Evolutionary conservation across 2,329 filamentous ascomycete genomes (phyloP).

Genomic region (Aspergillus oerlinghausenensis): DNA sequence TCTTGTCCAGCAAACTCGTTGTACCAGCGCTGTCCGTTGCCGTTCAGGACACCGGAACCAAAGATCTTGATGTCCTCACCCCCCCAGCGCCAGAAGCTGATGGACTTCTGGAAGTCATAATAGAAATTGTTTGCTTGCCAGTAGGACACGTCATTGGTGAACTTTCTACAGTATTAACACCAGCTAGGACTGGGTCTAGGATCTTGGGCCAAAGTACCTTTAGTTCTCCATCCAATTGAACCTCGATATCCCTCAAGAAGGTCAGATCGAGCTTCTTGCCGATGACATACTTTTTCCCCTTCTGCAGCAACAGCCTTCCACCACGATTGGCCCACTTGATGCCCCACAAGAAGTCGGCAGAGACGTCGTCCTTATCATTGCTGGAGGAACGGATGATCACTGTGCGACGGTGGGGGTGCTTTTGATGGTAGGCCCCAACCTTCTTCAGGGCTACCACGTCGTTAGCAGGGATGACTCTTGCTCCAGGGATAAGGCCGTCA

Average conservation of each 20-base stretch:
- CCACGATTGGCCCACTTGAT: slow-evolving; percentile 54
- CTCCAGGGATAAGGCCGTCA: slow-evolving; percentile 18
- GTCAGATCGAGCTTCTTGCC: slow-evolving; percentile 55
- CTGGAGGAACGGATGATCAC: slow-evolving; percentile 51
- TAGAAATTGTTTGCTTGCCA: slow-evolving; percentile 50
- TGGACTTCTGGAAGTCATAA: slow-evolving; percentile 50
- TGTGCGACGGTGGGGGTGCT: slow-evolving; percentile 36
- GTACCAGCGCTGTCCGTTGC: slow-evolving; percentile 51
- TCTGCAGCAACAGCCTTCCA: slow-evolving; percentile 52
- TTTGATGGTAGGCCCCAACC: slow-evolving; percentile 22
- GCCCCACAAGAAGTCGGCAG: slow-evolving; percentile 51
- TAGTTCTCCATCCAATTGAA: slow-evolving; percentile 56
- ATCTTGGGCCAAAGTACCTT: slow-evolving; percentile 26
- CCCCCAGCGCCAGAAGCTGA: slow-evolving; percentile 62
- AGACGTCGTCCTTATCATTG: slow-evolving; percentile 54
- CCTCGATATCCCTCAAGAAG: slow-evolving; percentile 53
- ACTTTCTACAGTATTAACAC: slow-evolving; percentile 23
- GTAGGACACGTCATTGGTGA: slow-evolving; percentile 45
- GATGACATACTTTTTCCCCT: slow-evolving; percentile 52
- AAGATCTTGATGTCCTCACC: slow-evolving; percentile 58
- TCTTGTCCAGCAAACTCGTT: slow-evolving; percentile 44
- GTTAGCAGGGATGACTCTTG: slow-evolving; percentile 20
- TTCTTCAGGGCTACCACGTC: slow-evolving; percentile 15
- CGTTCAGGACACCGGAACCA: slow-evolving; percentile 54
- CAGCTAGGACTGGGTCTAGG: not conserved